Evolutionary conservation across 2,329 filamentous ascomycete genomes (phyloP), one percentile per base, ranked within the genome.

Genomic region (Fonsecaea nubica): DNA sequence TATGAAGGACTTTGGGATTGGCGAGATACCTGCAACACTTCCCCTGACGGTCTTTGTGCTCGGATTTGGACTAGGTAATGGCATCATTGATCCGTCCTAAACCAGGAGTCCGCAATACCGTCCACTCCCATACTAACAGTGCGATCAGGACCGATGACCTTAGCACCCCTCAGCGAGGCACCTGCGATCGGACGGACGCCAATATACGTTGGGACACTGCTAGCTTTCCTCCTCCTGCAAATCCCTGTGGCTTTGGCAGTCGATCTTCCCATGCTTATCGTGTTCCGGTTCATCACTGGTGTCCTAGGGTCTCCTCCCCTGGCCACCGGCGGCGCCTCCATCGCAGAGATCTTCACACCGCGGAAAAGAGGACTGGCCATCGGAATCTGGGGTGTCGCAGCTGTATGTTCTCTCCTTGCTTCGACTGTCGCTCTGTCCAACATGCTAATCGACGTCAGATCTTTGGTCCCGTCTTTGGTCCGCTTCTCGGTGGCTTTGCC

Each of bases 191-290:
- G 84, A 1, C 76, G 84, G 3, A 85, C 80, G 40, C 77, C 80
- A 0, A 78, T 83, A 15, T 86, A 86, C 72, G 76, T 85, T 15
- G 73, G 75, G 2, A 85, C 83, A 0, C 76, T 85, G 4, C 71
- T 78, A 2, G 70, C 83, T 4, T 86, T 86, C 72, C 79, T 83
- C 40, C 78, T 83, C 40, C 76, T 87, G 57, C 78, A 84, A 52
- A 77, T 85, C 8, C 80, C 78, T 0, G 80, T 81, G 3, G 78
- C 81, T 2, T 76, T 82, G n/a, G 80, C 82, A 0, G 76, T 76
- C 42, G 86, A 85, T 67, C 81, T 86, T 55, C 82, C 80, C 5
- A 84, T 84, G 76, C 75, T 87, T 0, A 75, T 87, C 0, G 81
- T 79, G 1, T 81, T 86, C 48, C 80, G 84, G 6, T 86, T 85